Percentiles rank a stretch among this genome's conserved stretches.
Conservation (phyloP, 2,329 filamentous ascomycete genomes). For the Aspergillus cejpii region DNA sequence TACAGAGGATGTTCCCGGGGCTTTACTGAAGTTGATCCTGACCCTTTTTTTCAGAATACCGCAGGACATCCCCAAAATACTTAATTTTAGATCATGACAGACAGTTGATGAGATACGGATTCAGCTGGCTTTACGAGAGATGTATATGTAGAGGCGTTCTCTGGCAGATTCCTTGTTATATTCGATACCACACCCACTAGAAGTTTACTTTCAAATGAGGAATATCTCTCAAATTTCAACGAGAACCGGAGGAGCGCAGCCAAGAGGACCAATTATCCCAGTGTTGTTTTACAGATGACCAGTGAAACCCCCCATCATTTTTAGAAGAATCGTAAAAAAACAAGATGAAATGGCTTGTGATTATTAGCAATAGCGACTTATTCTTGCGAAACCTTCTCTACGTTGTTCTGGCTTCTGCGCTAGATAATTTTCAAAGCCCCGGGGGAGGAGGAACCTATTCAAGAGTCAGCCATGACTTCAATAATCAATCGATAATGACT, state of each 20-base stretch:
- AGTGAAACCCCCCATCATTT: too few species aligned
- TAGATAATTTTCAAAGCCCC: constrained; percentile 36
- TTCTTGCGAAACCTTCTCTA: too few species aligned
- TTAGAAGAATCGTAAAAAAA: too few species aligned
- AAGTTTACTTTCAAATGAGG: background rate
- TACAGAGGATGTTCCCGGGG: constrained; percentile 16
- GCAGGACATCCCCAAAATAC: too few species aligned
- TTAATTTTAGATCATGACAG: too few species aligned
- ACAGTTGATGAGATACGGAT: background rate
- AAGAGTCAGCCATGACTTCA: constrained; percentile 1
- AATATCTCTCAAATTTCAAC: background rate
- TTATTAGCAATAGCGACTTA: too few species aligned
- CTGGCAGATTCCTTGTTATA: background rate
- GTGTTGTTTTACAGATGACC: background rate
- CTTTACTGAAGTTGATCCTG: constrained; percentile 1
- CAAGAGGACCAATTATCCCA: background rate
- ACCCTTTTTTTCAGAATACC: background rate
- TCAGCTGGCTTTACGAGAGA: background rate
- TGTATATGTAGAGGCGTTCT: background rate
- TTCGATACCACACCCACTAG: background rate
- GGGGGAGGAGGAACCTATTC: constrained; percentile 47
- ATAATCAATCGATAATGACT: constrained; percentile 21
- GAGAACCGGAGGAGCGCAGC: background rate
- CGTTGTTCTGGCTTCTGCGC: background rate
- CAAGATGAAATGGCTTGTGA: too few species aligned